These are phyloP conservation scores for Leishmania amazonensis DNA, from an alignment of 208 protist genomes.

Conservation along the genomic window DNA sequence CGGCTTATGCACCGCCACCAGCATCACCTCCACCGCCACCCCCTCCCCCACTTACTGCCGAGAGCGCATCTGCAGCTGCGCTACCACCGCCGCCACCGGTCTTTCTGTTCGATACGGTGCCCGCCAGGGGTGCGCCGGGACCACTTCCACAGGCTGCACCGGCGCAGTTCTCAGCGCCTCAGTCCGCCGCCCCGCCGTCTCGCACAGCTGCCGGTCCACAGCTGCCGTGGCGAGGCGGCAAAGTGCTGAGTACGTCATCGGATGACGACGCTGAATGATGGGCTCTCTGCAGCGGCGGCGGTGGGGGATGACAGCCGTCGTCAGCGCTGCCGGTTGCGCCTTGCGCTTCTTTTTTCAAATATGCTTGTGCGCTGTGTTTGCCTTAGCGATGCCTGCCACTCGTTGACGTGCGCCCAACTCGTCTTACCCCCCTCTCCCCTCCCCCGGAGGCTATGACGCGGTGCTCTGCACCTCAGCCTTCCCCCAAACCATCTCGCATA, in stretches of 20 bases:
- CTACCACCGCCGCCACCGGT: slow-evolving; percentile 18
- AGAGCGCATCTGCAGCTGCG: neutral
- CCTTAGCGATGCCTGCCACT: neutral
- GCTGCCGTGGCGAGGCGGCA: slow-evolving; percentile 32
- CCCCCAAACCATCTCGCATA: neutral
- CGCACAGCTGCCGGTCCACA: neutral
- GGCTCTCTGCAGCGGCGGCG: neutral
- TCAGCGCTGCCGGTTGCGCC: neutral
- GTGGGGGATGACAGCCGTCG: neutral
- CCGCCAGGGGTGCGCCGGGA: neutral
- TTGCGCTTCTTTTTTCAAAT: neutral
- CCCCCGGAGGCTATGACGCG: neutral
- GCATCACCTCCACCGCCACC: neutral
- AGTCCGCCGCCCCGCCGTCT: neutral
- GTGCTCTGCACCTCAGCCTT: neutral
- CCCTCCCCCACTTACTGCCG: neutral
- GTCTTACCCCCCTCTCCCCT: neutral
- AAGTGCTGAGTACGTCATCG: slow-evolving; percentile 50
- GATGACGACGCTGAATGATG: slow-evolving; percentile 28
- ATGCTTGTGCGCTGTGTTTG: neutral
- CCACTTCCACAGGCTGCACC: neutral
- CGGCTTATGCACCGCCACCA: neutral
- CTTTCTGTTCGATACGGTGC: slow-evolving; percentile 19
- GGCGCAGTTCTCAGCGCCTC: neutral
- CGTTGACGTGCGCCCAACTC: neutral